Percentiles rank a stretch among this genome's conserved stretches.
Evolutionary conservation across 2,329 filamentous ascomycete species (phyloP).

Genomic region (Verticillium nubilum): DNA sequence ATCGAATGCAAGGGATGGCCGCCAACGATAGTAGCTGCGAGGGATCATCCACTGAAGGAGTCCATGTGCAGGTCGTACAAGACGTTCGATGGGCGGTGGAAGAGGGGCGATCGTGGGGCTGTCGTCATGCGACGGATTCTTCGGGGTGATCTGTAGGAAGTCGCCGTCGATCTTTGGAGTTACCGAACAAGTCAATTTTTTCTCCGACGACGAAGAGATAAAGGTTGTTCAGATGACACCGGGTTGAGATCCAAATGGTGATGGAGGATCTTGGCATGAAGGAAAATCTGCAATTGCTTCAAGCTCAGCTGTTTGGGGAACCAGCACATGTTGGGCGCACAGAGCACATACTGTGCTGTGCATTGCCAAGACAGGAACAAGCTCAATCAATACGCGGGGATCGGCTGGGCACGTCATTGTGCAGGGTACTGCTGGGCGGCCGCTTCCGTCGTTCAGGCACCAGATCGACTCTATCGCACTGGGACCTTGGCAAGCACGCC

Average conservation of each 20-base stretch:
- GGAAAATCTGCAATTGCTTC: not conserved
- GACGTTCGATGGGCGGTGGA: not conserved
- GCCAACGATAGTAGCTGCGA: constrained; percentile 1
- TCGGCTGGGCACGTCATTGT: constrained; percentile 12
- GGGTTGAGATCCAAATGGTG: not conserved
- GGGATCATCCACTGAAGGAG: not conserved
- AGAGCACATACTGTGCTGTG: constrained; percentile 1
- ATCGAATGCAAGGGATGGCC: not conserved
- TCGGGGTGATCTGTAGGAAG: not conserved
- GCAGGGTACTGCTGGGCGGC: constrained; percentile 7
- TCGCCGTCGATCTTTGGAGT: not conserved
- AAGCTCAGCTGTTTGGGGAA: not conserved
- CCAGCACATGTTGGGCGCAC: constrained; percentile 1
- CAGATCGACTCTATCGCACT: not conserved
- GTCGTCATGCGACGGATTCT: not conserved
- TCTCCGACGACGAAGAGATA: not conserved
- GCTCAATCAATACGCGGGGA: constrained; percentile 8
- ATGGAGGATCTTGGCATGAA: not conserved
- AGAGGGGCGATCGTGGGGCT: not conserved
- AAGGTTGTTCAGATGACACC: not conserved
- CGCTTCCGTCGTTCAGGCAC: not conserved
- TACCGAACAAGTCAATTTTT: no score
- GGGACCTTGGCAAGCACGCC: not conserved
- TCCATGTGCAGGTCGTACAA: not conserved
- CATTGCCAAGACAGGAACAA: constrained; percentile 11